phyloP scores from a whole-genome alignment of 345 rosid genomes.

The Linum trigynum region DNA sequence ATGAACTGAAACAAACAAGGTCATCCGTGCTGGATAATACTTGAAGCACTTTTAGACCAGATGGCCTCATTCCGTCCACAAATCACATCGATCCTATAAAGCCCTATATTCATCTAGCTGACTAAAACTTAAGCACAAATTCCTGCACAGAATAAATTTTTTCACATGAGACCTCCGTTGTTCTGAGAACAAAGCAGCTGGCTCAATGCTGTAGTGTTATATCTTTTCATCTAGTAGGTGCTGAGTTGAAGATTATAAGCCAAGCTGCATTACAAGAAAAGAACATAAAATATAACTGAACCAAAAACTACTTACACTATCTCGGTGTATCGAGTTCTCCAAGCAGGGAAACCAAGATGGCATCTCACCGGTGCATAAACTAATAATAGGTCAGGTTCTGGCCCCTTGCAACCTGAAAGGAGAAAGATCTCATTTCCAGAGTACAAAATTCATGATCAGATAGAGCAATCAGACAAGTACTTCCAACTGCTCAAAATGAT shows the following conservation, averaged over 20 bases:
- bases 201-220: not conserved
- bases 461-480: constrained; percentile 1
- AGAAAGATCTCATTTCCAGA: constrained; percentile 9
- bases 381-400: constrained; percentile 71
- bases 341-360: constrained; percentile 87
- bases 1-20: not conserved
- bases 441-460: constrained; percentile 5
- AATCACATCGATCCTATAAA: not conserved
- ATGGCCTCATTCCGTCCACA: not conserved
- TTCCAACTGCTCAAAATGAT: constrained; percentile 5
- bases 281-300: not conserved
- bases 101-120: not conserved
- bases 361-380: constrained; percentile 85
- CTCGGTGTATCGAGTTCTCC: constrained; percentile 91
- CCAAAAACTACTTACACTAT: constrained; percentile 43
- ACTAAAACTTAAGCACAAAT: too few species aligned
- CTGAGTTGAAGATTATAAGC: not conserved
- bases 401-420: constrained; percentile 49
- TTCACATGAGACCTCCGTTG: not conserved
- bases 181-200: not conserved
- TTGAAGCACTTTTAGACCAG: not conserved
- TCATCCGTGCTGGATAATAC: too few species aligned
- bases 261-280: not conserved
- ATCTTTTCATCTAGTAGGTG: not conserved
- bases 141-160: not conserved